Percentiles rank a stretch among this genome's conserved stretches.
Conservation (phyloP, 2,329 filamentous ascomycete species). For the Esteya vermicola region DNA sequence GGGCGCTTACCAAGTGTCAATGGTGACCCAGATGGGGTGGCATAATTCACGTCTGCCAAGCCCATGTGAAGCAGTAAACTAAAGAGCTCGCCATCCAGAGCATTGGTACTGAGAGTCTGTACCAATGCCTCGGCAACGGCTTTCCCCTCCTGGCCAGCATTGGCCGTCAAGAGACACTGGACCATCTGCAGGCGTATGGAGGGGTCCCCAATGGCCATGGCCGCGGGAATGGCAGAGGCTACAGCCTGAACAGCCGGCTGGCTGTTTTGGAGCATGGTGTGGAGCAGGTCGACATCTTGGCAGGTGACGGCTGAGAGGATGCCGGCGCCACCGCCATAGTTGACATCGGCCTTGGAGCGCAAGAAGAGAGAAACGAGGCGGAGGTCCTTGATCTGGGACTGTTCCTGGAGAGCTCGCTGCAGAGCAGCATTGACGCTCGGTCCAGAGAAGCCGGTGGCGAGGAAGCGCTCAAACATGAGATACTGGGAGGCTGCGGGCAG, state of each 20-base stretch:
- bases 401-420: conserved; percentile 36
- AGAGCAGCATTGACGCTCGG: conserved; percentile 33
- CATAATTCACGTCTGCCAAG: conserved; percentile 36
- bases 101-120: conserved; percentile 25
- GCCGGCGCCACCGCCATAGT: conserved; percentile 35
- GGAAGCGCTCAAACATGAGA: conserved; percentile 33
- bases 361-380: conserved; percentile 37
- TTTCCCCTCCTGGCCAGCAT: conserved; percentile 21
- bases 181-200: conserved; percentile 30
- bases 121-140: conserved; percentile 28
- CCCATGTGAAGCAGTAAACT: conserved; percentile 34
- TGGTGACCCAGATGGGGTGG: conserved; percentile 23
- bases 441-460: conserved; percentile 31
- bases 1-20: conserved; percentile 19
- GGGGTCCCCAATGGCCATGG: conserved; percentile 29
- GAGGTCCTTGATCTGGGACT: conserved; percentile 31
- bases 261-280: conserved; percentile 27
- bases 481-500: conserved; percentile 29
- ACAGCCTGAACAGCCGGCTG: conserved; percentile 29
- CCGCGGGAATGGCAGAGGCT: conserved; percentile 30
- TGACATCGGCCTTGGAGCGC: conserved; percentile 36
- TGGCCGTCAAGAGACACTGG: conserved; percentile 28
- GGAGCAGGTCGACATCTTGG: conserved; percentile 30
- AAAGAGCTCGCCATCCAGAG: conserved; percentile 35
- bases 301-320: conserved; percentile 33